Conservation (phyloP, 164 flowering plant species). For the Berberis vulgaris region DNA sequence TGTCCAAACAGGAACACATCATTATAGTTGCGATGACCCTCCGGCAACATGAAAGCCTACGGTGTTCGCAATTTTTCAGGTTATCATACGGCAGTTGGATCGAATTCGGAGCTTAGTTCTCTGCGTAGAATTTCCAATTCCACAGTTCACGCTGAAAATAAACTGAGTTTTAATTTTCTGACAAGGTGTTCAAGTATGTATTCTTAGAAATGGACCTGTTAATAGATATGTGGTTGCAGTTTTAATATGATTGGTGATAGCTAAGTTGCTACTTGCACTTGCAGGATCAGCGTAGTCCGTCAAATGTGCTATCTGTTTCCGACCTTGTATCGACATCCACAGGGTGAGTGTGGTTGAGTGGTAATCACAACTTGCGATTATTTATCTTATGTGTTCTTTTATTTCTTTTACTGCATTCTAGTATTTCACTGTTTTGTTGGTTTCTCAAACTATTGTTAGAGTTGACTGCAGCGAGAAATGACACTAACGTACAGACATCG, state of each 20-base stretch:
- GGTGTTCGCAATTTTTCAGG: background rate
- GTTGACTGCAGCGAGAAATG: no score
- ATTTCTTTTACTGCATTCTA: no score
- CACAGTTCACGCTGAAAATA: slow-evolving; percentile 2
- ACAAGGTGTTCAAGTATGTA: slow-evolving; percentile 14
- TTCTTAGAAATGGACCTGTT: background rate
- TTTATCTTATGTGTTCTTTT: background rate
- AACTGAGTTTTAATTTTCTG: slow-evolving; percentile 5
- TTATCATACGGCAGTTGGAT: background rate
- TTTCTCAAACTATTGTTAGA: no score
- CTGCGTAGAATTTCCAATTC: slow-evolving; percentile 4
- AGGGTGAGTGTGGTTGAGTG: slow-evolving; percentile 33
- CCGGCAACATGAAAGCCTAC: background rate
- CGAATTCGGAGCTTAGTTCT: slow-evolving; percentile 6
- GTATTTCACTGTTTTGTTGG: no score
- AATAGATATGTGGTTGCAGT: background rate
- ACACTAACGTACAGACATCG: no score
- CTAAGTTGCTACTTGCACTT: background rate
- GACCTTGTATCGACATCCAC: slow-evolving; percentile 97
- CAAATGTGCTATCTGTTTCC: slow-evolving; percentile 54
- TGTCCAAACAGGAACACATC: background rate
- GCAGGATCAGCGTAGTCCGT: slow-evolving; percentile 27
- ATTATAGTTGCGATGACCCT: no score
- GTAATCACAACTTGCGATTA: no score
- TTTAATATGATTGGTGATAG: background rate